Percentiles rank a stretch among this genome's conserved stretches.
Conservation (phyloP, 2,329 filamentous ascomycete genomes). For the Cordyceps militaris region DNA sequence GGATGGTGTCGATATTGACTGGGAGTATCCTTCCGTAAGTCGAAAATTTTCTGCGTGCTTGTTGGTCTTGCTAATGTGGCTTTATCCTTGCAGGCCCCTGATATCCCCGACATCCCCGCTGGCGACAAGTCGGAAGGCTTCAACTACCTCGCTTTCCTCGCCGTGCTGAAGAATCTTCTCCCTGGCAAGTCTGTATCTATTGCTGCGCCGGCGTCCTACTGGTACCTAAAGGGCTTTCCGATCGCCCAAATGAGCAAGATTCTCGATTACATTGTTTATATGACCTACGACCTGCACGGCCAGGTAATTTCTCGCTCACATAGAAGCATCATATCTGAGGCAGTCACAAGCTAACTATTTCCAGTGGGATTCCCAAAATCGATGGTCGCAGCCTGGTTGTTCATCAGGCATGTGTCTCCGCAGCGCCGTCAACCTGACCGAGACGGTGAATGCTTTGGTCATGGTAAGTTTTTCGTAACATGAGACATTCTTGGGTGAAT, state of each 20-base stretch:
- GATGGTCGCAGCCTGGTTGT: conserved; percentile 24
- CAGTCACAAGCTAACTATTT: background rate
- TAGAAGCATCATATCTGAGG: background rate
- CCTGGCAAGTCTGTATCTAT: conserved; percentile 15
- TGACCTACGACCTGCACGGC: conserved; percentile 22
- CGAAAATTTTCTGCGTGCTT: background rate
- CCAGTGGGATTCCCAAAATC: conserved; percentile 17
- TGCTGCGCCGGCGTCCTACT: conserved; percentile 22
- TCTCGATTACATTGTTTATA: conserved; percentile 24
- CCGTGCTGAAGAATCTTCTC: background rate
- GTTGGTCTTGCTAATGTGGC: background rate
- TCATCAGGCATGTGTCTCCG: conserved; percentile 24
- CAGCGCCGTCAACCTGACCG: conserved; percentile 31
- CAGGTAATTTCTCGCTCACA: background rate
- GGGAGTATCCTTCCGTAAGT: conserved; percentile 11
- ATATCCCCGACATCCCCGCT: conserved; percentile 14
- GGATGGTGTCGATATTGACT: conserved; percentile 11
- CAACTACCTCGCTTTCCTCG: conserved; percentile 13
- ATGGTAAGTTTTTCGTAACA: conserved; percentile 19
- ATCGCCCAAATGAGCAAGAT: conserved; percentile 18
- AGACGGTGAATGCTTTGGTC: conserved; percentile 19
- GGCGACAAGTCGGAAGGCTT: conserved; percentile 11
- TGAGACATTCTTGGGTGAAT: conserved; percentile 14
- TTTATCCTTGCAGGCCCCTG: conserved; percentile 5
- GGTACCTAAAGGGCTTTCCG: conserved; percentile 22